phyloP scores from a whole-genome alignment of 148 eudicot species.

The Spergularia marina region DNA sequence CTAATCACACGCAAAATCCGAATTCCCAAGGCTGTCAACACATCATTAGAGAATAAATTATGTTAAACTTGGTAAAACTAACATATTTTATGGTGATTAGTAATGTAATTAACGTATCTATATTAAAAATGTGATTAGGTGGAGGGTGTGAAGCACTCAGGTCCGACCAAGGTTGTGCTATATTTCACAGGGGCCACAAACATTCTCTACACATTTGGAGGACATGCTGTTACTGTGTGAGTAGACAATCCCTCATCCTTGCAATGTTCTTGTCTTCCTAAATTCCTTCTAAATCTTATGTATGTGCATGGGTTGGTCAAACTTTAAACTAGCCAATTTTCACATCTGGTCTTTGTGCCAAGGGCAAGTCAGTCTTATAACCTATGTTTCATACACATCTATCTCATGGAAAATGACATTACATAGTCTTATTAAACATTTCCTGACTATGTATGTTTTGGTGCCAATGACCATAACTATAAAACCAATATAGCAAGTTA shows the following conservation, averaged over 20 bases:
- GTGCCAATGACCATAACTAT: constrained; percentile 18
- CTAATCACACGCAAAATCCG: constrained; percentile 13
- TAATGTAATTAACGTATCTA: background rate
- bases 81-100: background rate
- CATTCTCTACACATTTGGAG: constrained; percentile 95
- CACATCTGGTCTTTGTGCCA: constrained; percentile 5
- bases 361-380: constrained; percentile 26
- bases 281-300: background rate
- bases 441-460: constrained; percentile 14
- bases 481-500: background rate
- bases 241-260: constrained; percentile 30
- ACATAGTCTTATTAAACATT: constrained; percentile 23
- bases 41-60: background rate
- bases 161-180: constrained; percentile 71
- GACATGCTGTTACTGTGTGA: constrained; percentile 98
- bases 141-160: constrained; percentile 79
- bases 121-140: constrained; percentile 39
- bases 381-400: background rate
- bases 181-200: constrained; percentile 97
- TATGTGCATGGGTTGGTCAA: constrained; percentile 11
- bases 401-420: constrained; percentile 17
- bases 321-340: background rate
- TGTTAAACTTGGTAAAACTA: background rate
- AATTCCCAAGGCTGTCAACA: constrained; percentile 12
- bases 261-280: constrained; percentile 26